phyloP scores from a whole-genome alignment of 1,284 basidiomycete genomes.

The Calocybe gambosa region DNA sequence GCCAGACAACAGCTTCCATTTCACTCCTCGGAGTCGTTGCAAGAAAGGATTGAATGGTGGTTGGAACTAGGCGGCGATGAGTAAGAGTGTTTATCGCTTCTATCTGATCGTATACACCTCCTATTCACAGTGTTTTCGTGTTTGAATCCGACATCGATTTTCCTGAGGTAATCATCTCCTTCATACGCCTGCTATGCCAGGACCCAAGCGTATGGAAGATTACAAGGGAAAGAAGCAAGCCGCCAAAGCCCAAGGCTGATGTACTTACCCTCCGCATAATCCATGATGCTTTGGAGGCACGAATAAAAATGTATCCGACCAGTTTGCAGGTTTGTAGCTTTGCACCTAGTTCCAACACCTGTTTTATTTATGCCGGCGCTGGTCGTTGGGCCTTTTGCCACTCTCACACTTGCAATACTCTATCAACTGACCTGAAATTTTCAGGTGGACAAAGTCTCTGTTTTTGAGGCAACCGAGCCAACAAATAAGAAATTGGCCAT shows the following conservation, averaged over 20 bases:
- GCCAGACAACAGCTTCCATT: conserved; percentile 25
- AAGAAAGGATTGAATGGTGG: conserved; percentile 84
- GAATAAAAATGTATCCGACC: conserved; percentile 54
- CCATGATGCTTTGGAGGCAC: conserved; percentile 40
- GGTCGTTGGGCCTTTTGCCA: no score
- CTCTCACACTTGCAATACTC: no score
- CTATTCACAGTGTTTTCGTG: conserved; percentile 48
- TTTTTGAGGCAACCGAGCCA: conserved; percentile 37
- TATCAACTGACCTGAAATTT: conserved; percentile 2
- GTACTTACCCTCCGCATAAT: conserved; percentile 40
- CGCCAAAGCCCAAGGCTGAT: conserved; percentile 73
- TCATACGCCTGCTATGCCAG: conserved; percentile 65
- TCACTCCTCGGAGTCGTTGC: conserved; percentile 22
- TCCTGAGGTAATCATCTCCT: conserved; percentile 63
- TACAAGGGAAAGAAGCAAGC: conserved; percentile 60
- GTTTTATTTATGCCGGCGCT: no score
- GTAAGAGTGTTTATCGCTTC: conserved; percentile 41
- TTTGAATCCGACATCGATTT: conserved; percentile 51
- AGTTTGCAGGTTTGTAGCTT: conserved; percentile 46
- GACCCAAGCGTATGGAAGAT: conserved; percentile 60
- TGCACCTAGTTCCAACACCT: no score
- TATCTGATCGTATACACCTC: conserved; percentile 1
- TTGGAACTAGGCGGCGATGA: conserved; percentile 87
- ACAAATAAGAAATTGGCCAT: conserved; percentile 57
- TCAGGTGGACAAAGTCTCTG: conserved; percentile 42